These are phyloP conservation scores for Spizellomyces sp. DNA, from an alignment of 192 early-diverging fungal genomes.

Conservation along the genomic window DNA sequence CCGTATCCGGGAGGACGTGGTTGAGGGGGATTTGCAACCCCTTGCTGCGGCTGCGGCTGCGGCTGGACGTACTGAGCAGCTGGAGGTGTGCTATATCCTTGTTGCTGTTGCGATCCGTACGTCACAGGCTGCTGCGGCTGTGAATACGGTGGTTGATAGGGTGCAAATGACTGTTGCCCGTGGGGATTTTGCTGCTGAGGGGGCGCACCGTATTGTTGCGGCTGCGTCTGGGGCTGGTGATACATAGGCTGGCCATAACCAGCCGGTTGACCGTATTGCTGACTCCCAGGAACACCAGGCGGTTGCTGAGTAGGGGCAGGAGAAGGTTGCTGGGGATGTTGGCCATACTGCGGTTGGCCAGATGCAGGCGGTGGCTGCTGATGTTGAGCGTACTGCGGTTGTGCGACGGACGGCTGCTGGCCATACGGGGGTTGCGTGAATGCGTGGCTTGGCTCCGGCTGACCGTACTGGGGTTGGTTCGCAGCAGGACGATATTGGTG, in stretches of 20 bases:
- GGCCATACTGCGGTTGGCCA: conserved; percentile 7
- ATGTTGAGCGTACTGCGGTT: background rate
- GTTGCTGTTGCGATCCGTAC: background rate
- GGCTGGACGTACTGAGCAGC: background rate
- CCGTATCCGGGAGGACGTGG: conserved; percentile 1
- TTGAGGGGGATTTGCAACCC: conserved; percentile 25
- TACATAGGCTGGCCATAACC: conserved; percentile 4
- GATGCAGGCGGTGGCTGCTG: background rate
- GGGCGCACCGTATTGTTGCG: conserved; percentile 12
- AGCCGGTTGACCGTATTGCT: conserved; percentile 10
- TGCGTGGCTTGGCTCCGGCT: conserved; percentile 22
- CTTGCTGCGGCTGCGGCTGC: conserved; percentile 38
- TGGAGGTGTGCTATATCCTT: background rate
- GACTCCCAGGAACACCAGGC: conserved; percentile 7
- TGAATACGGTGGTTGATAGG: background rate
- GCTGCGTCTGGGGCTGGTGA: conserved; percentile 4
- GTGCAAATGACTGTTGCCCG: conserved; percentile 21
- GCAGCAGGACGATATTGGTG: background rate
- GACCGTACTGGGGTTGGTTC: background rate
- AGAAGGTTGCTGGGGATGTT: conserved; percentile 17
- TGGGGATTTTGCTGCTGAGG: conserved; percentile 26
- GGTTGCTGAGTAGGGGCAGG: conserved; percentile 2
- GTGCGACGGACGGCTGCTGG: conserved; percentile 22
- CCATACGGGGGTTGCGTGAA: conserved; percentile 20
- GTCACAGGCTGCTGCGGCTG: conserved; percentile 5